These are phyloP conservation scores for Schizophyllum amplum DNA, from an alignment of 1,284 basidiomycete species.

Conservation along the genomic window DNA sequence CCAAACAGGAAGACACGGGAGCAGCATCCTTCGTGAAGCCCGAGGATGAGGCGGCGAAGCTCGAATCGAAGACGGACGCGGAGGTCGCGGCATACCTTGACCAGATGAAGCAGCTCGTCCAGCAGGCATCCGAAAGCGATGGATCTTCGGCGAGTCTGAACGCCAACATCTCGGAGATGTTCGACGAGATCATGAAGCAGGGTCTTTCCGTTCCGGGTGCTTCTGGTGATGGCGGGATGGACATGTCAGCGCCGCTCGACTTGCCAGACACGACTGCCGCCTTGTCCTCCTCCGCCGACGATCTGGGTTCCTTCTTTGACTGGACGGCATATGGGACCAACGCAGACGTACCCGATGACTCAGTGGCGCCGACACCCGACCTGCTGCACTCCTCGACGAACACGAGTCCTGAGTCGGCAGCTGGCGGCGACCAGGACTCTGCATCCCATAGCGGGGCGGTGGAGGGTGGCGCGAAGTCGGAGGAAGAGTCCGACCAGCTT, in stretches of 20 bases:
- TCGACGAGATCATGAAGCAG: constrained; percentile 55
- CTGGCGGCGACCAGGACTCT: constrained; percentile 42
- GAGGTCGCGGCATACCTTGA: constrained; percentile 56
- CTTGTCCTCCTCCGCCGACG: constrained; percentile 32
- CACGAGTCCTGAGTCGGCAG: constrained; percentile 68
- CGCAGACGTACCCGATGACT: constrained; percentile 50
- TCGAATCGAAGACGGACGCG: constrained; percentile 43
- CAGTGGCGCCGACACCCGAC: constrained; percentile 63
- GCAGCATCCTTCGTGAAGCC: not conserved
- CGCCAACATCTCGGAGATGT: constrained; percentile 47
- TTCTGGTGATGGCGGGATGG: constrained; percentile 26
- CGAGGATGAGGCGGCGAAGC: not conserved
- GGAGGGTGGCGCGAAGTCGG: constrained; percentile 26
- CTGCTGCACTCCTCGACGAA: constrained; percentile 61
- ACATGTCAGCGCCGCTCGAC: constrained; percentile 27
- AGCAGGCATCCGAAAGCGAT: constrained; percentile 36
- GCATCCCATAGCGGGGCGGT: not conserved
- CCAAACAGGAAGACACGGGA: constrained; percentile 58
- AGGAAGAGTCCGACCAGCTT: constrained; percentile 45
- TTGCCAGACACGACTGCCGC: constrained; percentile 23
- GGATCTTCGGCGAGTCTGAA: constrained; percentile 32
- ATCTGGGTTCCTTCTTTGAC: constrained; percentile 58
- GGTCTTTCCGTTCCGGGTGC: constrained; percentile 23
- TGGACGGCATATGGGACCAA: constrained; percentile 48
- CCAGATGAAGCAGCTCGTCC: constrained; percentile 53